These are phyloP conservation scores for Phaseolus coccineus DNA, from an alignment of 331 rosid genomes.

Conservation along the genomic window DNA sequence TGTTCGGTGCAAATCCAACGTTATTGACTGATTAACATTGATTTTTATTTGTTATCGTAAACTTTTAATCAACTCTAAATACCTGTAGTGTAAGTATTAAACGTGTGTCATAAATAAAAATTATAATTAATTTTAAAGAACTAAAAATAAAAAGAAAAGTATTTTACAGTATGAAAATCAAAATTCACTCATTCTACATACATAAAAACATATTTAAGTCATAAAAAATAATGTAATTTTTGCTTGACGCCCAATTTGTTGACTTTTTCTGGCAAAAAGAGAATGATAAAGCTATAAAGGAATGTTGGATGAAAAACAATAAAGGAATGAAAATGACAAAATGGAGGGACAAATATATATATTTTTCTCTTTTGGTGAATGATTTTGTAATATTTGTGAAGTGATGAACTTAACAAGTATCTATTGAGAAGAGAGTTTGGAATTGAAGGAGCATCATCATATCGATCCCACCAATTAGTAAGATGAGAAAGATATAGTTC, in stretches of 20 bases:
- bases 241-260: neutral
- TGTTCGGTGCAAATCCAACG: too few relatives aligned
- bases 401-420: constrained; percentile 22
- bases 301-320: neutral
- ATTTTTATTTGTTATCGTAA: too few relatives aligned
- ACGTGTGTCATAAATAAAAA: too few relatives aligned
- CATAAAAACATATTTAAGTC: too few relatives aligned
- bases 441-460: constrained; percentile 29
- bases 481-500: constrained; percentile 44
- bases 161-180: too few relatives aligned
- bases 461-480: constrained; percentile 42
- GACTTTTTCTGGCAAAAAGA: constrained; percentile 6
- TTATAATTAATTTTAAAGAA: too few relatives aligned
- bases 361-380: neutral
- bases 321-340: constrained; percentile 6
- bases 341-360: neutral
- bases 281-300: constrained; percentile 30
- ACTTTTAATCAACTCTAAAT: too few relatives aligned
- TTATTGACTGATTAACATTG: too few relatives aligned
- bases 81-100: too few relatives aligned
- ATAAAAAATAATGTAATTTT: too few relatives aligned
- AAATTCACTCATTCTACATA: too few relatives aligned
- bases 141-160: too few relatives aligned
- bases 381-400: constrained; percentile 18
- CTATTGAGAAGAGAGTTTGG: constrained; percentile 30